Base-by-base conservation (phyloP, 139 green algal species). In the Coelastrella sp. region DNA sequence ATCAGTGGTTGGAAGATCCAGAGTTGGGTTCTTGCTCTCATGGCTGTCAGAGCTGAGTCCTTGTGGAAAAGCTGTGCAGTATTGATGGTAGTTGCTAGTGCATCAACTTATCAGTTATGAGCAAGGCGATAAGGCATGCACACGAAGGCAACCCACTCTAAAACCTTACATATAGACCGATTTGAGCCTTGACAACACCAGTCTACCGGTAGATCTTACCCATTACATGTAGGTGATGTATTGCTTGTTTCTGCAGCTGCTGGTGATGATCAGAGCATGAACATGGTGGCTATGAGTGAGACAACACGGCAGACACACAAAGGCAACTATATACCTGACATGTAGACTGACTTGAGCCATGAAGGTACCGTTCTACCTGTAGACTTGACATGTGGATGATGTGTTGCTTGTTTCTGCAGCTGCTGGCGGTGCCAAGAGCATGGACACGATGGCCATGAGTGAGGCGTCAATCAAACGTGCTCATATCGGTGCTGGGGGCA, bases 91-190 rank as follows among this genome's bases (percentile, higher is more conserved):
- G 73, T 20, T 87, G 93, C n/a, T 88, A 92, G 66, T 89, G 89
- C 59, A 96, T 96, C 80, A 89, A 93, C 22, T 85, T 86, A 56
- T 86, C 95, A 83, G 89, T 90, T 4, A 92, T 92, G 92, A 91
- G 77, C 14, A 91, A 95, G 73, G 74, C 60, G 32, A 47, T 47
- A 47, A 47, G 32, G 32, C 32, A 47, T 47, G 32, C 32, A 47
- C 32, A 47, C 32, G 32, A 47, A 47, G 32, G 32, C 32, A 47
- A 47, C 32, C 32, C 32, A 47, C 1, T 47, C 32, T 47, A 47
- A 47, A 47, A 47, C 32, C 32, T 47, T 47, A 1, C 32, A 47
- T 47, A 47, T 47, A 47, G 32, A 47, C 32, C 1, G 32, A 47
- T 47, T 1, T 47, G 32, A 47, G 32, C 32, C 1, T 47, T 47